Evolutionary conservation across 768 basidiomycete species (phyloP).

Genomic region (Nidula microcarpa): DNA sequence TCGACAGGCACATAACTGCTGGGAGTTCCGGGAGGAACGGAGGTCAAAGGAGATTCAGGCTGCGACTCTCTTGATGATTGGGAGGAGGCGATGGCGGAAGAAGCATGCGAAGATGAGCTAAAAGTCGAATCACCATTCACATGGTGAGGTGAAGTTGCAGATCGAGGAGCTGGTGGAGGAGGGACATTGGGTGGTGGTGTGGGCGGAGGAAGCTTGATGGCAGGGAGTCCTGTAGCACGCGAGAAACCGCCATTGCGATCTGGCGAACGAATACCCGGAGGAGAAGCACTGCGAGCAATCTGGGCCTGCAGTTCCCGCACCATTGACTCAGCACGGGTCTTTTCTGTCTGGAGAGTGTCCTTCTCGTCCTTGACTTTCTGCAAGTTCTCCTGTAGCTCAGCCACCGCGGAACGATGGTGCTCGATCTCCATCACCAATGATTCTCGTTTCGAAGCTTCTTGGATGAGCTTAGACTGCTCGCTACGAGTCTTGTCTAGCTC

Average conservation of each 20-base stretch:
- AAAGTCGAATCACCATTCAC: slow-evolving; percentile 46
- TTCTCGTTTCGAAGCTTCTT: slow-evolving; percentile 73
- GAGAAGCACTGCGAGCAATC: slow-evolving; percentile 53
- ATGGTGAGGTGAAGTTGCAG: slow-evolving; percentile 22
- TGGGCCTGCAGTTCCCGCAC: slow-evolving; percentile 81
- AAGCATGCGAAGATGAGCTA: slow-evolving; percentile 62
- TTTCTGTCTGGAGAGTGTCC: slow-evolving; percentile 72
- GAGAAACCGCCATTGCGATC: slow-evolving; percentile 54
- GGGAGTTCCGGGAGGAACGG: slow-evolving; percentile 45
- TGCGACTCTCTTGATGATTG: slow-evolving; percentile 67
- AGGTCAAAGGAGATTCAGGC: slow-evolving; percentile 64
- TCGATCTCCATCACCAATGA: slow-evolving; percentile 75
- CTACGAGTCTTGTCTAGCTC: slow-evolving; percentile 57
- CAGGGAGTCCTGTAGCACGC: slow-evolving; percentile 57
- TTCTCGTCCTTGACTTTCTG: slow-evolving; percentile 82
- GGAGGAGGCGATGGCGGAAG: slow-evolving; percentile 48
- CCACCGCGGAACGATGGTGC: slow-evolving; percentile 68
- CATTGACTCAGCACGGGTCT: slow-evolving; percentile 59
- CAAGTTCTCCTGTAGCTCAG: slow-evolving; percentile 74
- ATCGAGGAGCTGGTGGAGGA: slow-evolving; percentile 73
- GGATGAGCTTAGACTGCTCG: slow-evolving; percentile 60
- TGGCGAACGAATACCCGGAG: slow-evolving; percentile 50
- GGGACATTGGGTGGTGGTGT: slow-evolving; percentile 87
- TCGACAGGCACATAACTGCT: slow-evolving; percentile 39
- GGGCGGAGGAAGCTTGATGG: slow-evolving; percentile 80